Evolutionary conservation across 192 early-diverging fungal genomes (phyloP).

Genomic region (Gonapodya prolifera): DNA sequence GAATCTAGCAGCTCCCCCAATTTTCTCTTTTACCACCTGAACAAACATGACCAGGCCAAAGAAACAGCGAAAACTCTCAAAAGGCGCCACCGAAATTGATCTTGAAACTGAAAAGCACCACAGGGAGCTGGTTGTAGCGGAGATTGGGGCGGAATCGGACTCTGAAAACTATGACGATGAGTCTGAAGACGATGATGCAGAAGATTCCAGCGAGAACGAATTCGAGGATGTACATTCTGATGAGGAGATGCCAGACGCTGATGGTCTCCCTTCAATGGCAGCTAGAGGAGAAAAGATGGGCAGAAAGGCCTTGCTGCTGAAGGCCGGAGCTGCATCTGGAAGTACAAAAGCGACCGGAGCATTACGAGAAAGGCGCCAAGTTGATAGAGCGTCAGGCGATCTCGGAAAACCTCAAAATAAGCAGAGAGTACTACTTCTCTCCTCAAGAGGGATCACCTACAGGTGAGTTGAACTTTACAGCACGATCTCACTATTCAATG

Average conservation of each 20-base stretch:
- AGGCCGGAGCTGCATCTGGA: constrained; percentile 3
- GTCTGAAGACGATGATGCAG: not conserved
- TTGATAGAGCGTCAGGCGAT: constrained; percentile 7
- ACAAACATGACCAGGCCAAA: not conserved
- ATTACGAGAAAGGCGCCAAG: not conserved
- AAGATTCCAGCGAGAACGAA: not conserved
- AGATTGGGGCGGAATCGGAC: not conserved
- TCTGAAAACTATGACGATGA: not conserved
- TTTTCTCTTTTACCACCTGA: too few species aligned
- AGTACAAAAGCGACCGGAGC: constrained; percentile 8
- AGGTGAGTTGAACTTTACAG: constrained; percentile 32
- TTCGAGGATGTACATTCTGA: not conserved
- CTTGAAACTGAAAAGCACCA: not conserved
- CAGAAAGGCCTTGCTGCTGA: constrained; percentile 16
- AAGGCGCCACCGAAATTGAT: not conserved
- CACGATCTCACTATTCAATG: constrained; percentile 7
- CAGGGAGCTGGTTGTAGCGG: not conserved
- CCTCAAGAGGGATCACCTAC: constrained; percentile 75
- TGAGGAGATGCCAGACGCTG: not conserved
- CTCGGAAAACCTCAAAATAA: constrained; percentile 42
- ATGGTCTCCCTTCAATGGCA: not conserved
- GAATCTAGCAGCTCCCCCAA: too few species aligned
- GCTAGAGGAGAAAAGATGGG: constrained; percentile 1
- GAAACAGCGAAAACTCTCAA: not conserved
- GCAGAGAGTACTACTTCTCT: constrained; percentile 77